Evolutionary conservation across 2,329 filamentous ascomycete species (phyloP).

Genomic region (Claviceps capensis): DNA sequence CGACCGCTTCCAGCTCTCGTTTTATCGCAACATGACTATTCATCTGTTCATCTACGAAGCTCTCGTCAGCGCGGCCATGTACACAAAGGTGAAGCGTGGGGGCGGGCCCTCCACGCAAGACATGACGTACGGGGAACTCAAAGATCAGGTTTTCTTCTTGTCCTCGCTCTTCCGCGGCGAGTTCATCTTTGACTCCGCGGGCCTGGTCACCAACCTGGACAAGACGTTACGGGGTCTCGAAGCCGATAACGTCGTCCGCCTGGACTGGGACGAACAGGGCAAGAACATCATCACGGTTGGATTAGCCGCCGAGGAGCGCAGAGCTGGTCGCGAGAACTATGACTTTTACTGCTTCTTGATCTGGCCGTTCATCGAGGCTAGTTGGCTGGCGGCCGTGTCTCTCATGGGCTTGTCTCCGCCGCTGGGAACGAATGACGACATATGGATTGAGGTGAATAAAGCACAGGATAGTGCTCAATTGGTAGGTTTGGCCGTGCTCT

Average conservation of each 20-base stretch:
- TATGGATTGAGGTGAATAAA: constrained; percentile 67
- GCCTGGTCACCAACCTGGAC: constrained; percentile 65
- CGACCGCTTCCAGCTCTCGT: constrained; percentile 91
- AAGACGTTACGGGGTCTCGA: constrained; percentile 68
- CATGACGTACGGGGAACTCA: constrained; percentile 60
- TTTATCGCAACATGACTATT: constrained; percentile 99
- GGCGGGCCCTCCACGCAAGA: constrained; percentile 72
- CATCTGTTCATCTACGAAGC: constrained; percentile 93
- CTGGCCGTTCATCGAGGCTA: constrained; percentile 94
- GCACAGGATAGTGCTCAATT: constrained; percentile 73
- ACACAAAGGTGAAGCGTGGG: constrained; percentile 78
- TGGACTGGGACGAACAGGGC: constrained; percentile 40
- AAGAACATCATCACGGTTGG: constrained; percentile 53
- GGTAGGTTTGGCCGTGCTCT: constrained; percentile 29
- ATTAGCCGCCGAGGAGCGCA: constrained; percentile 61
- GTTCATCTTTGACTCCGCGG: constrained; percentile 90
- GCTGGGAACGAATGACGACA: constrained; percentile 38
- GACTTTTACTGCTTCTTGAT: constrained; percentile 99
- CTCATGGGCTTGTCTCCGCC: constrained; percentile 78
- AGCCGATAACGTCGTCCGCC: constrained; percentile 59
- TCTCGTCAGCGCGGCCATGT: constrained; percentile 79
- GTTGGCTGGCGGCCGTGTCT: constrained; percentile 81
- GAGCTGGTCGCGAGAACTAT: constrained; percentile 78
- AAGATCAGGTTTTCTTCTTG: constrained; percentile 73
- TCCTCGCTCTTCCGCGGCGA: constrained; percentile 90